Evolutionary conservation across 208 protist species (phyloP).

Genomic region (Trypanosoma vivax): DNA sequence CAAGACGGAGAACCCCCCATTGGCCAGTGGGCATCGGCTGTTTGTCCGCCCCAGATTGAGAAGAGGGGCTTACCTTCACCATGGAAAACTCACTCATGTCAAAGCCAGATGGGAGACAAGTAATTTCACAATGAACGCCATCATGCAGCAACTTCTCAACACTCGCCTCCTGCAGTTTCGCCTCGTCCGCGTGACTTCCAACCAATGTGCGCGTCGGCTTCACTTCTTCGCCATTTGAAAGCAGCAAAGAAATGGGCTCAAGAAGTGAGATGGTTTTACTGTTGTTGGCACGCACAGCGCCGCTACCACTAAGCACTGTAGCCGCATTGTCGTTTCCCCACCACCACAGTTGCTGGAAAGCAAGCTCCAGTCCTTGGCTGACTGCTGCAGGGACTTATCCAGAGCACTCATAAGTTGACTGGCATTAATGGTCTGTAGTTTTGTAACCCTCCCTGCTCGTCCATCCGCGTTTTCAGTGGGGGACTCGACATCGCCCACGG

Average conservation of each 20-base stretch:
- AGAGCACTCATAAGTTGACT: conserved; percentile 2
- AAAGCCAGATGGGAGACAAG: conserved; percentile 35
- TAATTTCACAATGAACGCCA: conserved; percentile 62
- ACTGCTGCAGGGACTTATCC: not conserved
- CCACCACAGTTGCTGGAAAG: not conserved
- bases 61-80: not conserved
- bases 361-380: not conserved
- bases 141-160: conserved; percentile 58
- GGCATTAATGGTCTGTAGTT: not conserved
- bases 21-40: conserved; percentile 7
- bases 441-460: not conserved
- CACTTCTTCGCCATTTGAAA: conserved; percentile 14
- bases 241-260: conserved; percentile 9
- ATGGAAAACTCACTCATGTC: conserved; percentile 4
- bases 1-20: conserved; percentile 35
- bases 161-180: conserved; percentile 41
- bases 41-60: not conserved
- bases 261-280: not conserved
- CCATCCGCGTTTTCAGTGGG: not conserved
- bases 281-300: not conserved
- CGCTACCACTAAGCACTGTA: not conserved
- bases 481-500: not conserved
- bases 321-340: not conserved
- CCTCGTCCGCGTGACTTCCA: conserved; percentile 57
- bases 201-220: conserved; percentile 23